A percentile compares a stretch with the other conserved stretches of the same genome.
These are phyloP conservation scores for Aegilops umbellulata DNA, from an alignment of 176 grass and related monocot species.

Conservation along the genomic window DNA sequence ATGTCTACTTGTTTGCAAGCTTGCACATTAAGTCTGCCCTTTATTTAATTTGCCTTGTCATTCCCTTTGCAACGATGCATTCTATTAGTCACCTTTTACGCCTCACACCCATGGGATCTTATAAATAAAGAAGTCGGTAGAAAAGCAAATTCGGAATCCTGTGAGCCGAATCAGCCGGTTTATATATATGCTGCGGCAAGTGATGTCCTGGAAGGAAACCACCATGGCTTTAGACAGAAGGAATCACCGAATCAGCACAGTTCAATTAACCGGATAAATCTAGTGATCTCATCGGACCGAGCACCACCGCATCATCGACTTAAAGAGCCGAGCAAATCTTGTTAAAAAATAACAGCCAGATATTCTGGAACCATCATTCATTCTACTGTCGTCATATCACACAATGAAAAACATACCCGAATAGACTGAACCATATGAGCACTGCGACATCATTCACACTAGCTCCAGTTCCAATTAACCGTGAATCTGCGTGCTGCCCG, in stretches of 20 bases:
- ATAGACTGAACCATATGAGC: not conserved
- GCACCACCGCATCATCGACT: not conserved
- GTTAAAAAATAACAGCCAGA: not conserved
- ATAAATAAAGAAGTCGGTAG: not conserved
- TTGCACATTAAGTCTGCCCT: not conserved
- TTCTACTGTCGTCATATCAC: not conserved
- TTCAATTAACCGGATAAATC: not conserved
- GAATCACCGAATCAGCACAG: not conserved
- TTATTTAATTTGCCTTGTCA: not conserved
- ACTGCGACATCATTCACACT: not conserved
- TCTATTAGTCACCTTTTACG: not conserved
- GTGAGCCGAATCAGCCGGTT: conserved; percentile 2
- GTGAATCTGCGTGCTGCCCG: not conserved
- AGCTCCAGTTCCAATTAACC: not conserved
- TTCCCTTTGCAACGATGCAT: not conserved
- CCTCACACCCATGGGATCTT: not conserved
- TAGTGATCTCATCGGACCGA: not conserved
- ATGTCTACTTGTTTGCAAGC: not conserved
- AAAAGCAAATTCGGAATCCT: not conserved
- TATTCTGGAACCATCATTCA: not conserved
- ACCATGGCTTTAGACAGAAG: conserved; percentile 10
- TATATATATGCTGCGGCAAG: not conserved
- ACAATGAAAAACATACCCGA: not conserved
- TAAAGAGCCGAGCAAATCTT: not conserved
- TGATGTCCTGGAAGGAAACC: conserved; percentile 22